Evolutionary conservation across 2,329 filamentous ascomycete species (phyloP).

Genomic region (Harringtonia lauricola): DNA sequence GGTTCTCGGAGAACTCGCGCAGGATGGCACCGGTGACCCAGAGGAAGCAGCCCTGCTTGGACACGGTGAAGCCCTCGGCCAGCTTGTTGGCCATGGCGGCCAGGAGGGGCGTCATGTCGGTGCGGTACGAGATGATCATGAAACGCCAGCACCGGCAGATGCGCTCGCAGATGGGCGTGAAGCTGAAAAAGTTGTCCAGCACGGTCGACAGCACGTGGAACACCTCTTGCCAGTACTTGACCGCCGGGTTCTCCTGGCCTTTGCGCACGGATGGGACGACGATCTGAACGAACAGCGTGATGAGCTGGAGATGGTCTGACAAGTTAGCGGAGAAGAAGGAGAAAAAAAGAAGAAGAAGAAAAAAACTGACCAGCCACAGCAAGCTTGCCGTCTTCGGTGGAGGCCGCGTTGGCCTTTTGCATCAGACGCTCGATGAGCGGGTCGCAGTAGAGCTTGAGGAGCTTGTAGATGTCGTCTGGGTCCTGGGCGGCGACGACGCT

Average conservation of each 20-base stretch:
- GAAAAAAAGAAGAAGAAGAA: background rate
- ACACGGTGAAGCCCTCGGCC: constrained; percentile 71
- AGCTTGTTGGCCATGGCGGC: constrained; percentile 81
- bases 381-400: constrained; percentile 71
- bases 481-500: constrained; percentile 84
- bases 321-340: constrained; percentile 11
- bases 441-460: constrained; percentile 87
- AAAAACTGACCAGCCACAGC: constrained; percentile 63
- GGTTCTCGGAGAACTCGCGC: constrained; percentile 86
- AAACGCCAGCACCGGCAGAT: constrained; percentile 93
- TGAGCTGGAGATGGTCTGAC: constrained; percentile 78
- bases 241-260: constrained; percentile 71
- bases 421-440: constrained; percentile 80
- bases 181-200: constrained; percentile 75
- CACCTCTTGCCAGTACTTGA: constrained; percentile 93
- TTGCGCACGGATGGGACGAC: constrained; percentile 64
- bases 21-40: constrained; percentile 95
- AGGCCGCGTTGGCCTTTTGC: constrained; percentile 74
- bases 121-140: constrained; percentile 93
- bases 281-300: constrained; percentile 79
- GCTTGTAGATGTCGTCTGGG: constrained; percentile 64
- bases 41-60: constrained; percentile 91
- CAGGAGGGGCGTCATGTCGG: constrained; percentile 74
- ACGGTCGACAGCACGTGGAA: constrained; percentile 81
- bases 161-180: constrained; percentile 81